Percentiles rank a stretch among this genome's conserved stretches.
phyloP scores from a whole-genome alignment of 2,329 filamentous ascomycete species.

The Sporothrix variecibatus region DNA sequence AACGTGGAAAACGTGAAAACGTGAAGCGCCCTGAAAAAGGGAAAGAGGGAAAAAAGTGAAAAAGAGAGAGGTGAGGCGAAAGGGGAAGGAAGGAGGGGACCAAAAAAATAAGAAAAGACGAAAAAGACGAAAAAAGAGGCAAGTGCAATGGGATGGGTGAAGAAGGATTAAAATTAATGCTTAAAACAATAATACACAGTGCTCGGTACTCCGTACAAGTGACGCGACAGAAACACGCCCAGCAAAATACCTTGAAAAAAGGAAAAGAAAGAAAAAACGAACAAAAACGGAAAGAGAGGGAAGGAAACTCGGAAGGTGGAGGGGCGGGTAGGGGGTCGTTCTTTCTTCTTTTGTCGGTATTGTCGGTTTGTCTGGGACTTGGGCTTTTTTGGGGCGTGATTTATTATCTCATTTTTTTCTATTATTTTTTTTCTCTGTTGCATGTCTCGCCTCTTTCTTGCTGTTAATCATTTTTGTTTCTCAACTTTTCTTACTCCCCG shows the following conservation, averaged over 20 bases:
- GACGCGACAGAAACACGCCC: slow-evolving; percentile 12
- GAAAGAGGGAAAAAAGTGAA: not conserved
- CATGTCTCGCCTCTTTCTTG: slow-evolving; percentile 5
- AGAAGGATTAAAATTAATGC: not conserved
- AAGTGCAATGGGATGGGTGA: not conserved
- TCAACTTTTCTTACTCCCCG: not conserved
- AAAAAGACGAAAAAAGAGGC: slow-evolving; percentile 9
- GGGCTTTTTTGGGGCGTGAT: not conserved
- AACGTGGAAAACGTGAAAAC: not conserved
- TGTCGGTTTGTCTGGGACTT: not conserved
- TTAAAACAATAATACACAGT: too few species aligned
- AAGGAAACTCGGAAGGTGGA: not conserved
- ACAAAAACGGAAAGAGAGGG: slow-evolving; percentile 13
- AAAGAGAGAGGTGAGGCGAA: not conserved
- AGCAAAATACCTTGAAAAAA: not conserved
- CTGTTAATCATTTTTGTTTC: slow-evolving; percentile 3
- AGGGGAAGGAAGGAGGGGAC: not conserved
- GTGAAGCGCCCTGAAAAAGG: not conserved
- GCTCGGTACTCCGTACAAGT: too few species aligned
- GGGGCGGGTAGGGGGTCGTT: not conserved
- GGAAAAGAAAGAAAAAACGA: not conserved
- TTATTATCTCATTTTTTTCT: not conserved
- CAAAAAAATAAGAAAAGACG: not conserved
- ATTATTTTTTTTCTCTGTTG: not conserved
- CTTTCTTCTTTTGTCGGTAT: slow-evolving; percentile 19